Evolutionary conservation across 805 yeast species (phyloP).

Genomic region (Nakazawaea holstii): DNA sequence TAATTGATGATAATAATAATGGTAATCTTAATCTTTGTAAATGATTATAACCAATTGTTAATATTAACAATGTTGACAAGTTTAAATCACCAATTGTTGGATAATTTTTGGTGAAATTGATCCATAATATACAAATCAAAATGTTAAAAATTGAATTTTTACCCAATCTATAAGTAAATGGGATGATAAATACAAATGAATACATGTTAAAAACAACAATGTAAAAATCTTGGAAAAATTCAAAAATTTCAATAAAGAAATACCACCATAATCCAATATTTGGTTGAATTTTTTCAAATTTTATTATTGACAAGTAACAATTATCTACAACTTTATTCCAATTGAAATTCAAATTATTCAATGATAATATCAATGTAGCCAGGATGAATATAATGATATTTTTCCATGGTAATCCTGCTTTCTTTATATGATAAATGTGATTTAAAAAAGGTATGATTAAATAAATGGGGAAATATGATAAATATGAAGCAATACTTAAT

Average conservation of each 20-base stretch:
- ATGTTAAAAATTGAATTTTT: constrained; percentile 54
- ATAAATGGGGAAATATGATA: constrained; percentile 58
- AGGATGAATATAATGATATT: constrained; percentile 22
- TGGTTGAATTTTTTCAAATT: constrained; percentile 71
- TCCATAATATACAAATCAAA: constrained; percentile 30
- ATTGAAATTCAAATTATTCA: constrained; percentile 25
- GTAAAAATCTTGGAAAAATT: constrained; percentile 79
- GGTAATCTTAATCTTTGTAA: constrained; percentile 22
- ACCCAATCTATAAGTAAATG: constrained; percentile 65
- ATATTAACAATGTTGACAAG: constrained; percentile 25
- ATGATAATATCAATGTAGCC: constrained; percentile 24
- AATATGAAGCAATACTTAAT: constrained; percentile 58
- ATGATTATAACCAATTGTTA: constrained; percentile 23
- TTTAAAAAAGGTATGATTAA: constrained; percentile 54
- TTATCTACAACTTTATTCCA: constrained; percentile 4
- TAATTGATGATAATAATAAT: constrained; percentile 21
- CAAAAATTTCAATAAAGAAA: constrained; percentile 92
- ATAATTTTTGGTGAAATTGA: constrained; percentile 70
- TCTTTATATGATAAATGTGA: constrained; percentile 13
- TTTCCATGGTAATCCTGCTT: constrained; percentile 16
- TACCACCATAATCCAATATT: constrained; percentile 99
- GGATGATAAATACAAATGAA: constrained; percentile 59
- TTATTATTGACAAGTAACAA: constrained; percentile 31
- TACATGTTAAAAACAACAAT: constrained; percentile 78
- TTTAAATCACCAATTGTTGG: constrained; percentile 79